Percentiles rank a stretch among this genome's conserved stretches.
Conservation (phyloP, 2,329 filamentous ascomycete genomes). For the Calonectria pseudoturangicola region DNA sequence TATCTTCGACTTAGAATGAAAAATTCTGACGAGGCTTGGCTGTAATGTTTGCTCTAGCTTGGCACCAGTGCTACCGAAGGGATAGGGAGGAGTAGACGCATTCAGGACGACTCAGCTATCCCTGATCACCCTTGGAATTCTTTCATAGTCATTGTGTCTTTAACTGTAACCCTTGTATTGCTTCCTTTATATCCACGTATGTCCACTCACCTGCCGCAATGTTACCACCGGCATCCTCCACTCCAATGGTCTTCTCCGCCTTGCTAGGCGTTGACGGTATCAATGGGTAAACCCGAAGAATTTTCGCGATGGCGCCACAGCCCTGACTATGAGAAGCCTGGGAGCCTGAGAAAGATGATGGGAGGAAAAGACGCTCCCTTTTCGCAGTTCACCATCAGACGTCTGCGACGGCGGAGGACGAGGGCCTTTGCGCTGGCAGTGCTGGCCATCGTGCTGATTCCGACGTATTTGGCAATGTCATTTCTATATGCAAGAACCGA, state of each 20-base stretch:
- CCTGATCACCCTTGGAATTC: conserved; percentile 13
- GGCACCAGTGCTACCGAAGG: background rate
- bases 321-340: background rate
- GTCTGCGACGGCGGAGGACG: no score
- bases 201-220: background rate
- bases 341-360: background rate
- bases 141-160: background rate
- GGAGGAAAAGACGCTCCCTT: background rate
- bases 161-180: background rate
- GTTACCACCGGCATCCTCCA: background rate
- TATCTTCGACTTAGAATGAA: background rate
- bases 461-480: background rate
- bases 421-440: background rate
- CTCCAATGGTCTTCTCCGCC: background rate
- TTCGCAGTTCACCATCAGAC: background rate
- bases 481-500: background rate
- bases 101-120: background rate
- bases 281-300: background rate
- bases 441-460: background rate
- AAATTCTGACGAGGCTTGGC: background rate
- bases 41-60: background rate
- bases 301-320: no score
- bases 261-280: background rate
- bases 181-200: conserved; percentile 9
- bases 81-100: background rate